These are phyloP conservation scores for Saccharomyces hybrid DNA, from an alignment of 1,139 yeast genomes.

Conservation along the genomic window DNA sequence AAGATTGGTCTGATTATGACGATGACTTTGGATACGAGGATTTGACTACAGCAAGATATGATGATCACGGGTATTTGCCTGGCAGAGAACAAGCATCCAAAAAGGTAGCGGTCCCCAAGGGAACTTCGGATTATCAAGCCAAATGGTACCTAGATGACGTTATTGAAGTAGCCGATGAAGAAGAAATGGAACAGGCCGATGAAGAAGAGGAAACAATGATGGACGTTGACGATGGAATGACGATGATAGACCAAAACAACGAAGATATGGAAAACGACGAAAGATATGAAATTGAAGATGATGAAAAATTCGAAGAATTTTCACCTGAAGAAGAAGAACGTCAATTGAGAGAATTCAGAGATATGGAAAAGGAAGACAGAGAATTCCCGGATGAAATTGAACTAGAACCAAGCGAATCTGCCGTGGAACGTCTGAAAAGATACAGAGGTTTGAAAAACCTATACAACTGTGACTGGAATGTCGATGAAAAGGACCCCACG, in stretches of 20 bases:
- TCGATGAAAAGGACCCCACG: slow-evolving; percentile 69
- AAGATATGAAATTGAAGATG: slow-evolving; percentile 17
- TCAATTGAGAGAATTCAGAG: slow-evolving; percentile 64
- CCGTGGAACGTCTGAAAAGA: slow-evolving; percentile 60
- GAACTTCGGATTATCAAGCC: slow-evolving; percentile 90
- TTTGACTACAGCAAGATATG: slow-evolving; percentile 56
- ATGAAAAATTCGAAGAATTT: slow-evolving; percentile 55
- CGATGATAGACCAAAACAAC: slow-evolving; percentile 32
- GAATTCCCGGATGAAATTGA: slow-evolving; percentile 97
- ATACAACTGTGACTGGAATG: slow-evolving; percentile 79
- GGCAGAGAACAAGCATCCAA: slow-evolving; percentile 35
- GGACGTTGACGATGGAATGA: slow-evolving; percentile 28
- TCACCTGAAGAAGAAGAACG: slow-evolving; percentile 76
- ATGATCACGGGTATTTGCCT: slow-evolving; percentile 56
- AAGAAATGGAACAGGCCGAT: slow-evolving; percentile 37
- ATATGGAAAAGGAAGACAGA: slow-evolving; percentile 68
- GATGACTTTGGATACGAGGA: slow-evolving; percentile 39
- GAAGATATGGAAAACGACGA: slow-evolving; percentile 28
- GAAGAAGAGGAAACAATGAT: slow-evolving; percentile 33
- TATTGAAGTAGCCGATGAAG: slow-evolving; percentile 40
- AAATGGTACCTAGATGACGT: slow-evolving; percentile 79
- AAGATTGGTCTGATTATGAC: slow-evolving; percentile 39
- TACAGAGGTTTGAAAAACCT: slow-evolving; percentile 85
- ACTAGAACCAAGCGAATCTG: slow-evolving; percentile 66
- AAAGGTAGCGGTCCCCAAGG: slow-evolving; percentile 59